Conservation (phyloP, 202 grass and related monocot genomes). For the Zizania palustris region DNA sequence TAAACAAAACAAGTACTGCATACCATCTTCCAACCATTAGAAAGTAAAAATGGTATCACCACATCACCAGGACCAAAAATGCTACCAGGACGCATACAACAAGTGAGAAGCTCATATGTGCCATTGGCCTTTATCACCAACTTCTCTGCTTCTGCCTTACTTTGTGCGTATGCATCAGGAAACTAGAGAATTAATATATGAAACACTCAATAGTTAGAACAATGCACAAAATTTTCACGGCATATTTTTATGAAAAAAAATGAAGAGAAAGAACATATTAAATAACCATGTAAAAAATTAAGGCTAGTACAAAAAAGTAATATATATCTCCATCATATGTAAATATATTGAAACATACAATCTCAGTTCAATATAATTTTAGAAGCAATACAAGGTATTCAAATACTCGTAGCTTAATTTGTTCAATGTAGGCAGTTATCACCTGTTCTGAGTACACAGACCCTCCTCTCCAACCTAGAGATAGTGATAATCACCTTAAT, state of each 20-base stretch:
- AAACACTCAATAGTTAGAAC: not conserved
- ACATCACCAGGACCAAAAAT: slow-evolving; percentile 74
- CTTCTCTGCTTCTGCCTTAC: slow-evolving; percentile 84
- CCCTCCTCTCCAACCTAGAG: no score
- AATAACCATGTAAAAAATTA: not conserved
- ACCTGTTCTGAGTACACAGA: no score
- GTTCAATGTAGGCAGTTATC: not conserved
- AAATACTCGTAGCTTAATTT: not conserved
- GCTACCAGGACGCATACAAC: slow-evolving; percentile 63
- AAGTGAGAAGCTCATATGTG: slow-evolving; percentile 55
- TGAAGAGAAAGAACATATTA: not conserved
- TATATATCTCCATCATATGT: not conserved
- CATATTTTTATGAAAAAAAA: no score
- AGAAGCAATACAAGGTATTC: not conserved
- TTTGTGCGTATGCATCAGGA: slow-evolving; percentile 72
- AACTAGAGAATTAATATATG: slow-evolving; percentile 42
- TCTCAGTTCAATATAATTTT: not conserved
- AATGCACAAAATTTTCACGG: not conserved
- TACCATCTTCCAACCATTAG: not conserved
- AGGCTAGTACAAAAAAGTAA: not conserved
- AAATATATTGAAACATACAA: not conserved
- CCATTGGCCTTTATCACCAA: slow-evolving; percentile 57
- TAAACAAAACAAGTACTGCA: not conserved
- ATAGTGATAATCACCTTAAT: not conserved
- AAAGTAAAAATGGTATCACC: slow-evolving; percentile 31